Base-by-base conservation (phyloP, 164 flowering plant species). In the Vitis rotundifolia region DNA sequence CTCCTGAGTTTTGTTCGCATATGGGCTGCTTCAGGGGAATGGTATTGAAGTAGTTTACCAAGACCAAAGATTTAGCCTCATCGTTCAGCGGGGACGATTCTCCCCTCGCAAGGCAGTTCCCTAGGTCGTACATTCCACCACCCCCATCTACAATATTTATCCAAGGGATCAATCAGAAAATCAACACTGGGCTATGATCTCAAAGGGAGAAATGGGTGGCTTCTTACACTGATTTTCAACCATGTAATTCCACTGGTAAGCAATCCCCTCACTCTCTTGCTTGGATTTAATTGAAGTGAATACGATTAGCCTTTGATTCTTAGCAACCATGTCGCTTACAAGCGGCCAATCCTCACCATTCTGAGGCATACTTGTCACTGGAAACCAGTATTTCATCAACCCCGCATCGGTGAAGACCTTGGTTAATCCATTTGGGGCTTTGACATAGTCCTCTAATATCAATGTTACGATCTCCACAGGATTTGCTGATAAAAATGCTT, bases 241-340 rank as follows among this genome's bases (percentile, higher is more conserved):
- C 91, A 92, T 89, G 84, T 83, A 92, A 53, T 85, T 89, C 99
- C 99, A 93, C 65, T 93, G 94, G 64, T 91, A 92, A 49, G 99
- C 99, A 47, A 95, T 93, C 59, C 97, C 96, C 84, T 94, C 98
- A 31, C 73, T 74, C 8, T 68, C 66, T 79, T 94, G 84, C 80
- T 94, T 94, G 28, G 90, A 77, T 50, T 66, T 54, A 1, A 52
- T 77, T 9, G 99, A 92, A 58, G 99, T 92, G 71, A 95, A 95
- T 0, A 92, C 97, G 6, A 95, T 68, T 6, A 95, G 83, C 60
- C 99, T 84, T 12, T 89, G 87, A 74, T 92, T 90, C 1, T 82
- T 83, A 2, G 88, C 76, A 1, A 88, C 88, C 98, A 95, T 93
- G 77, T 90, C 95, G 50, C 81, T 78, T 1, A 91, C 96, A 9